Conservation (phyloP, 2,329 filamentous ascomycete species). For the Phialophora tarda region DNA sequence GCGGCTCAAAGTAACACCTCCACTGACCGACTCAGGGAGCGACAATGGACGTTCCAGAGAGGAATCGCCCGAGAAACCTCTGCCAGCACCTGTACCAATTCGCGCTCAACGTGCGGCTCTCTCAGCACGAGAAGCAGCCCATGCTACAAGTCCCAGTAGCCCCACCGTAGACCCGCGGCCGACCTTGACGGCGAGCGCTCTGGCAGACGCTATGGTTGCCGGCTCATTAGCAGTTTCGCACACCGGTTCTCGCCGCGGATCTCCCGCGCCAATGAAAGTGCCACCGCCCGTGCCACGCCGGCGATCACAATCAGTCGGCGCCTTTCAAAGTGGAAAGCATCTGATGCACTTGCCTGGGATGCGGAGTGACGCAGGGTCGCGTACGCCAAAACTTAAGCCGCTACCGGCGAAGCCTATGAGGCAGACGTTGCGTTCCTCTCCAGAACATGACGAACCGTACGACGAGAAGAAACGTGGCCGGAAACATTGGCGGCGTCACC, state of each 20-base stretch:
- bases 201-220: slow-evolving; percentile 55
- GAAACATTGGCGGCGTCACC: slow-evolving; percentile 50
- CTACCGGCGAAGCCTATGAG: slow-evolving; percentile 42
- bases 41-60: slow-evolving; percentile 12
- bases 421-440: slow-evolving; percentile 49
- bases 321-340: slow-evolving; percentile 41
- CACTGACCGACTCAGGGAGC: slow-evolving; percentile 30
- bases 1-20: slow-evolving; percentile 23
- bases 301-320: slow-evolving; percentile 45
- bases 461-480: slow-evolving; percentile 43
- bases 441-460: slow-evolving; percentile 46
- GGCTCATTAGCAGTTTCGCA: slow-evolving; percentile 54
- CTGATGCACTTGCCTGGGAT: slow-evolving; percentile 38
- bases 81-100: slow-evolving; percentile 28
- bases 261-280: slow-evolving; percentile 43
- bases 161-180: slow-evolving; percentile 22
- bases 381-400: slow-evolving; percentile 24
- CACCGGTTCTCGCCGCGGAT: slow-evolving; percentile 47
- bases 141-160: slow-evolving; percentile 1
- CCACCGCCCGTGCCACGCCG: slow-evolving; percentile 50
- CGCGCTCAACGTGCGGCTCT: slow-evolving; percentile 25
- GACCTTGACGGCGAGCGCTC: slow-evolving; percentile 45
- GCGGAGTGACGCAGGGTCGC: slow-evolving; percentile 39
- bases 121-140: slow-evolving; percentile 26
- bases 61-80: slow-evolving; percentile 3